Evolutionary conservation across 176 grass and related monocot species (phyloP).

Genomic region (Hordeum vulgare): DNA sequence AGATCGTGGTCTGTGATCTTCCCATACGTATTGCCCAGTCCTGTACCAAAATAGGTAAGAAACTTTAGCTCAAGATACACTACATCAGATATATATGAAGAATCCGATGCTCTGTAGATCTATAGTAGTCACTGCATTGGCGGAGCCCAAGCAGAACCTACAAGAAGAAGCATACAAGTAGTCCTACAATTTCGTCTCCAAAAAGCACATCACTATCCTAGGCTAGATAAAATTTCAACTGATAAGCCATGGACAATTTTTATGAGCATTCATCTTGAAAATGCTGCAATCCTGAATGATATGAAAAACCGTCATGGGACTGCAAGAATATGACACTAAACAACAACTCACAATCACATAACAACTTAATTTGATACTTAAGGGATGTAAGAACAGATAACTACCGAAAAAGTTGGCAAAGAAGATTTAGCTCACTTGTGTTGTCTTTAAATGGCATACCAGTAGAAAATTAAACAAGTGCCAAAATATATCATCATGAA

Average conservation of each 20-base stretch:
- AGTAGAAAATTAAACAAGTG: conserved; percentile 3
- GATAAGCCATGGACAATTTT: background rate
- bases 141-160: background rate
- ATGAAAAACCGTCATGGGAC: background rate
- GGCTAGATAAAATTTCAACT: background rate
- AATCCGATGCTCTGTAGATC: background rate
- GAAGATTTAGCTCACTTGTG: background rate
- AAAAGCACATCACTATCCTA: background rate
- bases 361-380: background rate
- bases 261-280: background rate
- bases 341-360: background rate
- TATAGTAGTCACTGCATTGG: conserved; percentile 9
- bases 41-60: conserved; percentile 36
- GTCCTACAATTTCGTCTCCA: background rate
- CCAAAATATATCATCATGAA: background rate
- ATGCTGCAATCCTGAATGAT: background rate
- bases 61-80: background rate
- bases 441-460: background rate
- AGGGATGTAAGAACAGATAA: conserved; percentile 9
- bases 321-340: background rate
- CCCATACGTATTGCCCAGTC: conserved; percentile 80
- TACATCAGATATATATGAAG: background rate
- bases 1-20: conserved; percentile 88
- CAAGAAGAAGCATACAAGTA: background rate
- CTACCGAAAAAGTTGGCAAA: background rate